These are phyloP conservation scores for Blastobotrys aristatus DNA, from an alignment of 1,139 yeast species.

Conservation along the genomic window DNA sequence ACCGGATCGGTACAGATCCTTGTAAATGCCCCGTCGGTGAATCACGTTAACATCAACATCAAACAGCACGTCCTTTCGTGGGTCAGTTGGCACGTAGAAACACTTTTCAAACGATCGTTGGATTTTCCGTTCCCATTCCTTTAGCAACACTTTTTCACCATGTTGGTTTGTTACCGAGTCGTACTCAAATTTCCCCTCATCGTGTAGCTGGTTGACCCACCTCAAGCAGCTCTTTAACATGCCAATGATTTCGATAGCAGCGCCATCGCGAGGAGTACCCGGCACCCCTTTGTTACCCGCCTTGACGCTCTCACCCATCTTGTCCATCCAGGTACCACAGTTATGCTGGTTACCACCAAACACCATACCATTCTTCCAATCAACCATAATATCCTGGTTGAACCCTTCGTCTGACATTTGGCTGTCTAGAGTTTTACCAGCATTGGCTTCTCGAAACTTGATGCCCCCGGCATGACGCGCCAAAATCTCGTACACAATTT, in stretches of 20 bases:
- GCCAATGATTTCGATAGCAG: conserved; percentile 90
- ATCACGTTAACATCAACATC: conserved; percentile 61
- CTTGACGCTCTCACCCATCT: conserved; percentile 89
- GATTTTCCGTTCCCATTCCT: conserved; percentile 67
- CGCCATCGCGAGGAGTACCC: conserved; percentile 97
- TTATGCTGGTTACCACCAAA: conserved; percentile 90
- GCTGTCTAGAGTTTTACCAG: conserved; percentile 80
- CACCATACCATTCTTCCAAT: conserved; percentile 83
- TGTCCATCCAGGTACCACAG: conserved; percentile 99
- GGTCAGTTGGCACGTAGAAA: conserved; percentile 66
- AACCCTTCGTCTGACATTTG: conserved; percentile 94
- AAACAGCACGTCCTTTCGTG: conserved; percentile 53
- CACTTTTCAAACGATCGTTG: conserved; percentile 71
- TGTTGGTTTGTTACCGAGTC: conserved; percentile 43
- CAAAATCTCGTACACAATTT: conserved; percentile 75
- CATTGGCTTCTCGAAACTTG: conserved; percentile 88
- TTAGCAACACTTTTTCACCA: conserved; percentile 49
- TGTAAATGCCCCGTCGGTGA: conserved; percentile 90
- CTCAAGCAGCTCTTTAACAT: conserved; percentile 76
- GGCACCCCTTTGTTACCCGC: conserved; percentile 89
- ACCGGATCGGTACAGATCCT: conserved; percentile 75
- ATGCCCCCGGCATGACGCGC: conserved; percentile 85
- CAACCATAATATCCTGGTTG: conserved; percentile 72
- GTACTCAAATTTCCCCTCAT: conserved; percentile 47
- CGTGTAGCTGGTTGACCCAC: conserved; percentile 61